Evolutionary conservation across 768 basidiomycete species (phyloP).

Genomic region (Cytidiella melzeri): DNA sequence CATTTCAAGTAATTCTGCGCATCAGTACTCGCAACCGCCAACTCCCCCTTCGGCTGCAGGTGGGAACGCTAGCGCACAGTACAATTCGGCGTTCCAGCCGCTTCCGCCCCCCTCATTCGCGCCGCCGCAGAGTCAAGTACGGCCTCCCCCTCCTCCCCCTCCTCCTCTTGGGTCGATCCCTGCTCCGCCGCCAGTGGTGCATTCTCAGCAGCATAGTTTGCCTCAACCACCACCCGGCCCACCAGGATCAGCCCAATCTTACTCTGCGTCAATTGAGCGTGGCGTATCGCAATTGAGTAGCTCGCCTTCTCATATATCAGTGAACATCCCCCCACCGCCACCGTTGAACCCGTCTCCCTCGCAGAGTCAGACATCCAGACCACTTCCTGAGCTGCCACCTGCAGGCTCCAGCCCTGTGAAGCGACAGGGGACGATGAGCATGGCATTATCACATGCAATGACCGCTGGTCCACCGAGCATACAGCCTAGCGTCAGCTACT

Average conservation of each 20-base stretch:
- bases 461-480: not conserved
- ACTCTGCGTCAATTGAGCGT: not conserved
- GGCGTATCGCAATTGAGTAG: not conserved
- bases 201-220: constrained; percentile 29
- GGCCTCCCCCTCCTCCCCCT: constrained; percentile 4
- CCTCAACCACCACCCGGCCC: constrained; percentile 28
- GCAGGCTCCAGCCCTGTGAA: not conserved
- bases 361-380: constrained; percentile 10
- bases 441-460: not conserved
- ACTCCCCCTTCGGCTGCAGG: not conserved
- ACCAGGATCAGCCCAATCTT: constrained; percentile 26
- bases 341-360: constrained; percentile 10
- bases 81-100: too few species aligned
- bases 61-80: not conserved
- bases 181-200: constrained; percentile 10
- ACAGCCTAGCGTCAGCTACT: constrained; percentile 15
- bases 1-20: not conserved
- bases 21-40: not conserved
- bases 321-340: constrained; percentile 18
- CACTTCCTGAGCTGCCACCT: constrained; percentile 1
- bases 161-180: constrained; percentile 8
- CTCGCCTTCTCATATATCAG: not conserved
- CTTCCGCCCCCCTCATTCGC: constrained; percentile 1
- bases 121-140: not conserved
- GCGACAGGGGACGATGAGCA: not conserved